A percentile compares a stretch with the other conserved stretches of the same genome.
These are phyloP conservation scores for Parastagonospora nodorum DNA, from an alignment of 2,329 filamentous ascomycete genomes.

Conservation along the genomic window DNA sequence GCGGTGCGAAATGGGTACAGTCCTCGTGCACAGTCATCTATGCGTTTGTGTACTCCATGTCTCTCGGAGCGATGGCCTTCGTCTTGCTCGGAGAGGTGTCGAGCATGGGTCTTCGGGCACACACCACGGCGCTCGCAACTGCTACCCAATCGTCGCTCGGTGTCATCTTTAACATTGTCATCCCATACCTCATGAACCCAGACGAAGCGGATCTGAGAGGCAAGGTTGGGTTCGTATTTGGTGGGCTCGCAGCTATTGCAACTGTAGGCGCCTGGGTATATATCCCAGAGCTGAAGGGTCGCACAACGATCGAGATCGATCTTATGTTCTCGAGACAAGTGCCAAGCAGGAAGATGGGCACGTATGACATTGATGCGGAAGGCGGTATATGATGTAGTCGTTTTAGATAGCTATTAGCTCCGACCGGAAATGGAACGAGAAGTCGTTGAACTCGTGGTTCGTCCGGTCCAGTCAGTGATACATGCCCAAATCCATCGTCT, in stretches of 20 bases:
- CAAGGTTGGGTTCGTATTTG: conserved; percentile 50
- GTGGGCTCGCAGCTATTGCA: conserved; percentile 34
- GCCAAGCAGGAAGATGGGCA: conserved; percentile 24
- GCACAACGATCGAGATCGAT: conserved; percentile 48
- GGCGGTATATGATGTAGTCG: no score
- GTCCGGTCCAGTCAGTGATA: no score
- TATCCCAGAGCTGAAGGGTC: conserved; percentile 46
- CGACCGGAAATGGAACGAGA: no score
- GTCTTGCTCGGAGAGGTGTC: conserved; percentile 82
- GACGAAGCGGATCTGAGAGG: conserved; percentile 45
- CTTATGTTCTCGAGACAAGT: conserved; percentile 42
- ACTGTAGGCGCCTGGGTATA: conserved; percentile 43
- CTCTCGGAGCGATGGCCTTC: conserved; percentile 85
- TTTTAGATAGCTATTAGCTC: no score
- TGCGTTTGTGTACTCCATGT: conserved; percentile 76
- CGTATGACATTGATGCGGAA: not conserved
- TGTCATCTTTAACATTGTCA: conserved; percentile 39
- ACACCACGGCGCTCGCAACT: conserved; percentile 78
- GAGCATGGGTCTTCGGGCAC: conserved; percentile 80
- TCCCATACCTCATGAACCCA: conserved; percentile 49
- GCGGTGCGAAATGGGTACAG: conserved; percentile 40
- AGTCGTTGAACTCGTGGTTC: no score
- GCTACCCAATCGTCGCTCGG: conserved; percentile 46
- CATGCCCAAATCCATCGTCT: no score
- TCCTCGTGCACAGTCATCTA: conserved; percentile 34